Percentiles rank a stretch among this genome's conserved stretches.
Conservation (phyloP, 306 rosid species). For the Lathyrus tuberosus region DNA sequence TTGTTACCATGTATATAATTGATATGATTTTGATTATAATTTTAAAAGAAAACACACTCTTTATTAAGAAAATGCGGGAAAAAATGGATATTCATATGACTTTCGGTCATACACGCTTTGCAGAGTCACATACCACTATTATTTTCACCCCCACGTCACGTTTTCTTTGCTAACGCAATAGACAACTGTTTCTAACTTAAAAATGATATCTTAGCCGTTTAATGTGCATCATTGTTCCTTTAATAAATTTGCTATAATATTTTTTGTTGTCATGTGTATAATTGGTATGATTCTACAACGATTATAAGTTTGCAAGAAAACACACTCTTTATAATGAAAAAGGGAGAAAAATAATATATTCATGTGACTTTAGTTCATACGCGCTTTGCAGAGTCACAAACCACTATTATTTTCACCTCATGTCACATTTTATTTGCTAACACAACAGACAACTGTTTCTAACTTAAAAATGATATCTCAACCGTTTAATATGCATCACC, state of each 20-base stretch:
- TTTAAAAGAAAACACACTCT: neutral
- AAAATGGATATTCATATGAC: neutral
- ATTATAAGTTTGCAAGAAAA: neutral
- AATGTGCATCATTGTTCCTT: neutral
- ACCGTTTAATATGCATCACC: neutral
- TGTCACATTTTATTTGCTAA: no score
- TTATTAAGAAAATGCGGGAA: neutral
- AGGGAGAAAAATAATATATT: neutral
- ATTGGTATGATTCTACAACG: neutral
- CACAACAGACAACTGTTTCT: no score
- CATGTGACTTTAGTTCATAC: no score
- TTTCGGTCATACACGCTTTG: no score
- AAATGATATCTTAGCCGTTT: neutral
- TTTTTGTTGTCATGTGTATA: neutral
- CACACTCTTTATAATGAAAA: neutral
- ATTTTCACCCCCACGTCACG: no score
- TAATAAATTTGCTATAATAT: neutral
- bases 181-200: neutral
- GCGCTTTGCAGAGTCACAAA: no score
- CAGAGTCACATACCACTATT: no score
- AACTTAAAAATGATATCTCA: neutral
- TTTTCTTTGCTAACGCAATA: no score
- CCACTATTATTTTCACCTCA: no score
- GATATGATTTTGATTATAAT: neutral
- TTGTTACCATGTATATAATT: neutral